These are phyloP conservation scores for Bruguiera sexangula DNA, from an alignment of 345 rosid genomes.

Conservation along the genomic window DNA sequence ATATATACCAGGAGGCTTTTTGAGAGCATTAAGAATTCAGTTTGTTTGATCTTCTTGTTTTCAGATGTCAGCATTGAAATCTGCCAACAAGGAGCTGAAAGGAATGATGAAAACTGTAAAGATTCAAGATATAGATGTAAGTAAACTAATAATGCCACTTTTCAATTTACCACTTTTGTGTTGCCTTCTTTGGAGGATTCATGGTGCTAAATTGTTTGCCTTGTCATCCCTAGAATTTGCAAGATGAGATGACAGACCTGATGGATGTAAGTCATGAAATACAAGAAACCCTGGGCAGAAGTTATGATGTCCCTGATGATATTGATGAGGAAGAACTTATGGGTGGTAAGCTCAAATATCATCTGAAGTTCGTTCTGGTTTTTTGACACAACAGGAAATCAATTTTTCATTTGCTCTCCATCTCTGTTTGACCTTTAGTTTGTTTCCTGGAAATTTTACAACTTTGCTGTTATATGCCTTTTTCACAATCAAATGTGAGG, in stretches of 20 bases:
- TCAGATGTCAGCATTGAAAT: conserved; percentile 87
- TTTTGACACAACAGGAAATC: not conserved
- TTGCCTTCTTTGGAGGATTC: conserved; percentile 9
- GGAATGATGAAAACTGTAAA: conserved; percentile 99
- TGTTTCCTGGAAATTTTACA: not conserved
- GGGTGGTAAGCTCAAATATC: conserved; percentile 62
- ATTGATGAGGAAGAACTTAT: conserved; percentile 96
- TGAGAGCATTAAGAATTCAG: not conserved
- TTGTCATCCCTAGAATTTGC: conserved; percentile 60
- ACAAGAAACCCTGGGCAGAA: conserved; percentile 94
- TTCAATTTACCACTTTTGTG: not conserved
- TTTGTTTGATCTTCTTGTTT: conserved; percentile 15
- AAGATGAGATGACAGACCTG: conserved; percentile 99
- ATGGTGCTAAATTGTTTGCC: conserved; percentile 1
- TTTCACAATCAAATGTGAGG: too few species aligned
- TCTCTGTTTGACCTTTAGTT: not conserved
- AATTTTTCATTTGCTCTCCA: not conserved
- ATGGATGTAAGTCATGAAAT: conserved; percentile 96
- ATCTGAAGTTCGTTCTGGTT: not conserved
- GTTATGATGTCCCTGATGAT: conserved; percentile 93
- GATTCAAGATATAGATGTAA: conserved; percentile 91
- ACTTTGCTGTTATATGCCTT: conserved; percentile 7
- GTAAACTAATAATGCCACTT: conserved; percentile 19
- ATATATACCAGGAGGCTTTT: conserved; percentile 5
- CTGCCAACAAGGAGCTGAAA: conserved; percentile 97